phyloP scores from a whole-genome alignment of 2,329 filamentous ascomycete species.

The Domatiomyces globalis region DNA sequence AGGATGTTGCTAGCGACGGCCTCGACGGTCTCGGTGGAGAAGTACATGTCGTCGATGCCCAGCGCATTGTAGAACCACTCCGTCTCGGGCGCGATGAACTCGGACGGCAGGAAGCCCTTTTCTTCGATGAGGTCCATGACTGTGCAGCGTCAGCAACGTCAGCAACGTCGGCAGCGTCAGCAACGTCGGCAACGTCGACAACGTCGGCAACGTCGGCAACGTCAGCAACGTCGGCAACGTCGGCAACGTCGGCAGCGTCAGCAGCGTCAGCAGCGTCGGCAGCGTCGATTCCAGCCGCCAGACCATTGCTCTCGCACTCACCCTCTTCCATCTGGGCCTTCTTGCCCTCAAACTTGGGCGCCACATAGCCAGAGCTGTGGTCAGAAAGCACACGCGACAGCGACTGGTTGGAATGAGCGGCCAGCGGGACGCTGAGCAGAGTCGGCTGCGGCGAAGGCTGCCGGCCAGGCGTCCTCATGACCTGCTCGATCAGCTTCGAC shows the following conservation, averaged over 20 bases:
- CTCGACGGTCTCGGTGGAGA: slow-evolving; percentile 72
- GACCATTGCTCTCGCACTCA: slow-evolving; percentile 27
- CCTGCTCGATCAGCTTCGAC: slow-evolving; percentile 46
- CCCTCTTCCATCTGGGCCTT: slow-evolving; percentile 73
- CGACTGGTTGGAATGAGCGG: slow-evolving; percentile 33
- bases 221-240: no score
- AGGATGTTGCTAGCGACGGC: slow-evolving; percentile 90
- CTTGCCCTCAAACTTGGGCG: slow-evolving; percentile 87
- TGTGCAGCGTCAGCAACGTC: slow-evolving; percentile 26
- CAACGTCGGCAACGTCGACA: no score
- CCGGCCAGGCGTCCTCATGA: slow-evolving; percentile 41
- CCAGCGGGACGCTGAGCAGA: slow-evolving; percentile 59
- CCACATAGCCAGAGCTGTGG: slow-evolving; percentile 84
- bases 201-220: slow-evolving; percentile 21
- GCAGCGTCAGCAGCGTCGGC: no score
- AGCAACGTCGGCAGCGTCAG: no score
- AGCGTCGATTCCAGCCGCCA: slow-evolving; percentile 5
- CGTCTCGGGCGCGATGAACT: slow-evolving; percentile 72
- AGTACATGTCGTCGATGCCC: slow-evolving; percentile 97
- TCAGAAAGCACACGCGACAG: slow-evolving; percentile 63
- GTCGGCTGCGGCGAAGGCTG: slow-evolving; percentile 79
- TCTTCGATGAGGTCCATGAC: slow-evolving; percentile 69
- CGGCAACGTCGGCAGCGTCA: slow-evolving; percentile 19
- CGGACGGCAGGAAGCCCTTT: slow-evolving; percentile 71
- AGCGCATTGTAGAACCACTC: slow-evolving; percentile 96